These are phyloP conservation scores for Bassia scoparia DNA, from an alignment of 148 eudicot species.

Conservation along the genomic window DNA sequence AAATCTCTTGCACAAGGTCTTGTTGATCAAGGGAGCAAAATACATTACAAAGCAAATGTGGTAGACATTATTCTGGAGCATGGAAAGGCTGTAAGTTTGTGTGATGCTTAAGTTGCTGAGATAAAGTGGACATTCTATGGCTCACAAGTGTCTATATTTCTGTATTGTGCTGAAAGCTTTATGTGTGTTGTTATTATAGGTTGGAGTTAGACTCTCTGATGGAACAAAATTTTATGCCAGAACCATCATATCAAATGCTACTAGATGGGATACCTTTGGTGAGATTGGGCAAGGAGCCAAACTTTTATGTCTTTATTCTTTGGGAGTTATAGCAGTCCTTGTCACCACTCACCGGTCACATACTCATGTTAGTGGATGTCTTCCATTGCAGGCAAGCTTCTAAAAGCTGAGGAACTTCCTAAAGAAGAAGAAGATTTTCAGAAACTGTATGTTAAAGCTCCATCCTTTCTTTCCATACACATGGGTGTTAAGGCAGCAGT, in stretches of 20 bases:
- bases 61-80: conserved; percentile 59
- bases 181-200: conserved; percentile 36
- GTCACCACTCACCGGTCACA: conserved; percentile 1
- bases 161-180: conserved; percentile 15
- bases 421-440: conserved; percentile 85
- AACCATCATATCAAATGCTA: conserved; percentile 90
- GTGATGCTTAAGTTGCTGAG: background rate
- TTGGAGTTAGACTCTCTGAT: conserved; percentile 81
- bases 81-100: conserved; percentile 81
- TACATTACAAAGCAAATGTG: conserved; percentile 91
- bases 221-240: conserved; percentile 78
- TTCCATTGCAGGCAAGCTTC: conserved; percentile 61
- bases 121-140: background rate
- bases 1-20: conserved; percentile 82
- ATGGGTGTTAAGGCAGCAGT: conserved; percentile 86
- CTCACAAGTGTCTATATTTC: background rate
- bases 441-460: conserved; percentile 82
- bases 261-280: conserved; percentile 99
- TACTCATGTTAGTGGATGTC: conserved; percentile 14
- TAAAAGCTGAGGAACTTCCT: conserved; percentile 69
- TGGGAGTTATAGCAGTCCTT: background rate
- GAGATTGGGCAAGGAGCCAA: conserved; percentile 25
- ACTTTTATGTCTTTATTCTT: background rate
- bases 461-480: conserved; percentile 96
- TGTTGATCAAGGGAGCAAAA: conserved; percentile 75